Percentiles rank a stretch among this genome's conserved stretches.
Conservation (phyloP, 306 rosid genomes). For the Sindora glabra region DNA sequence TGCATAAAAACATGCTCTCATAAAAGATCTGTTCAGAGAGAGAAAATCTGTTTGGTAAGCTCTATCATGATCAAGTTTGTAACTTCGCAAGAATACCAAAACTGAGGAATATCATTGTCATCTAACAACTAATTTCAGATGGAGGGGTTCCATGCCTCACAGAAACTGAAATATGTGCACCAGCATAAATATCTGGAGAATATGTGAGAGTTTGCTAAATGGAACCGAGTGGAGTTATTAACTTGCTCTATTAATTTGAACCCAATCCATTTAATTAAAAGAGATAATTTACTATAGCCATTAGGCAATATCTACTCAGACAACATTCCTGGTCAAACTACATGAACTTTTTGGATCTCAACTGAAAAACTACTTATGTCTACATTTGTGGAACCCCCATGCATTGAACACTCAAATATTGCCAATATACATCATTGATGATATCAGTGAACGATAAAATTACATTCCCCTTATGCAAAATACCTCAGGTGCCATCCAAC, state of each 20-base stretch:
- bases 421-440: neutral
- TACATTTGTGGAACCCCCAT: neutral
- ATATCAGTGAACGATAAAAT: neutral
- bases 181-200: neutral
- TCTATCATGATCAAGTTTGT: too few species aligned
- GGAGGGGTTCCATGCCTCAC: neutral
- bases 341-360: neutral
- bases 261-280: too few species aligned
- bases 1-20: conserved; percentile 23
- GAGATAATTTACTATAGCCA: too few species aligned
- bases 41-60: neutral
- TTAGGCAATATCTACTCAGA: neutral
- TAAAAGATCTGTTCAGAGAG: neutral
- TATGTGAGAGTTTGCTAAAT: neutral
- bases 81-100: neutral
- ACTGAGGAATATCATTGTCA: neutral
- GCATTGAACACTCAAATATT: neutral
- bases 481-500: conserved; percentile 99
- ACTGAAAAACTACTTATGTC: neutral
- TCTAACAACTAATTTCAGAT: neutral
- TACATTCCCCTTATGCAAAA: neutral
- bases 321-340: neutral
- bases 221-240: neutral
- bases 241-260: neutral
- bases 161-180: neutral